Base-by-base conservation (phyloP, 2,329 filamentous ascomycete genomes). In the Cytospora piceicola region DNA sequence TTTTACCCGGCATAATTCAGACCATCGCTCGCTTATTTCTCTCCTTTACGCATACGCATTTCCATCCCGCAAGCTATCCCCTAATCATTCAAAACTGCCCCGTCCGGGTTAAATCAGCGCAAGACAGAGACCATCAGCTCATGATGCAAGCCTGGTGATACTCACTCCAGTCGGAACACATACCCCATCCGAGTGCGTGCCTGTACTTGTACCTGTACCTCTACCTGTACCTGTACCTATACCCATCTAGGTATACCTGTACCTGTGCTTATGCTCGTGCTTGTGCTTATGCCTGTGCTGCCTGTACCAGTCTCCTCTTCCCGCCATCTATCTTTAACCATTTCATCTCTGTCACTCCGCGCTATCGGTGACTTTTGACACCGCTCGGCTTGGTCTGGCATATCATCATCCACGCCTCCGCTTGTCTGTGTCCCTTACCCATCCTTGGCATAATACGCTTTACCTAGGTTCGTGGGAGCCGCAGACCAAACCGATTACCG, bases 71-170 rank as follows among this genome's bases (percentile, higher is more conserved):
- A n/a, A 46, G 42, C 42, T 46, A 46, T 46, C 42, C 42, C 42
- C 42, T 22, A 46, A 46, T n/a, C 11, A 46, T 46, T 20, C 27
- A 34, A 53, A 30, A 56, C 22, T 63, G 53, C 60, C 60, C 60
- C 53, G 46, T 63, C 60, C 60, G 60, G 60, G 60, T 63, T 63
- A 63, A 63, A 63, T 54, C 60, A 63, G 53, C 56, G 36, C 60
- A 51, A 51, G 17, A 4, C 60, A 63, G 22, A 57, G 22, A 57
- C 39, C 60, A 63, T 63, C 60, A 63, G 60, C 60, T 57, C 60
- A 63, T 63, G 49, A 57, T 61, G 36, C 52, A 24, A 56, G 49
- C 49, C 60, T 58, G 46, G 32, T 61, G 32, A 42, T 32, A 49
- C 49, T 29, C 32, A 49, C 52, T 55, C 55, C 55, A 51, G 46